Percentiles rank a stretch among this genome's conserved stretches.
Conservation (phyloP, 2,329 filamentous ascomycete genomes). For the Aspergillus versicolor region DNA sequence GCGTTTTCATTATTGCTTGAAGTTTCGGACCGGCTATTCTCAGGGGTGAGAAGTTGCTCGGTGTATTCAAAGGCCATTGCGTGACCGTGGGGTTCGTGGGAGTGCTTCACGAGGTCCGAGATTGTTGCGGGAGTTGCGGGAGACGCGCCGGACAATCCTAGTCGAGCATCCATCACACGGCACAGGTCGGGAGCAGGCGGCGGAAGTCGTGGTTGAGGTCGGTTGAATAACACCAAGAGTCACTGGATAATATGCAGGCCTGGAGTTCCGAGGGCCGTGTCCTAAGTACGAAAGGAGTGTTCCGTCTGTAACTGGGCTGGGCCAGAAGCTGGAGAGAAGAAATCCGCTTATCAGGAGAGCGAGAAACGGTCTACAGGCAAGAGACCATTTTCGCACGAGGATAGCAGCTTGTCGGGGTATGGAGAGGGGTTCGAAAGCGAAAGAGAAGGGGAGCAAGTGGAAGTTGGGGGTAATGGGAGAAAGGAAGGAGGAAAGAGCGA, state of each 20-base stretch:
- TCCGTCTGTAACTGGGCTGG: slow-evolving; percentile 4
- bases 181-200: slow-evolving; percentile 2
- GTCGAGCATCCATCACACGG: slow-evolving; percentile 30
- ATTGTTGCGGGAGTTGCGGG: slow-evolving; percentile 30
- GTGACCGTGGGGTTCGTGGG: slow-evolving; percentile 29
- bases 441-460: slow-evolving; percentile 1
- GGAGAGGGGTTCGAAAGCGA: not conserved
- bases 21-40: slow-evolving; percentile 45
- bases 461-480: slow-evolving; percentile 1
- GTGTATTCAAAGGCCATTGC: slow-evolving; percentile 35
- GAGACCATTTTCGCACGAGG: not conserved
- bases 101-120: slow-evolving; percentile 26
- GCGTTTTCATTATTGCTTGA: slow-evolving; percentile 42
- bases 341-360: slow-evolving; percentile 11
- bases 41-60: slow-evolving; percentile 43
- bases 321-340: not conserved
- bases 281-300: slow-evolving; percentile 1
- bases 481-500: slow-evolving; percentile 8
- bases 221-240: not conserved
- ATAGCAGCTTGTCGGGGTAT: not conserved
- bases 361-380: not conserved
- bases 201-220: not conserved
- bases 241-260: not conserved
- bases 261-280: not conserved
- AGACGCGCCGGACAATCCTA: slow-evolving; percentile 30